Conservation (phyloP, 768 basidiomycete species). For the Cantharellus anzutake region DNA sequence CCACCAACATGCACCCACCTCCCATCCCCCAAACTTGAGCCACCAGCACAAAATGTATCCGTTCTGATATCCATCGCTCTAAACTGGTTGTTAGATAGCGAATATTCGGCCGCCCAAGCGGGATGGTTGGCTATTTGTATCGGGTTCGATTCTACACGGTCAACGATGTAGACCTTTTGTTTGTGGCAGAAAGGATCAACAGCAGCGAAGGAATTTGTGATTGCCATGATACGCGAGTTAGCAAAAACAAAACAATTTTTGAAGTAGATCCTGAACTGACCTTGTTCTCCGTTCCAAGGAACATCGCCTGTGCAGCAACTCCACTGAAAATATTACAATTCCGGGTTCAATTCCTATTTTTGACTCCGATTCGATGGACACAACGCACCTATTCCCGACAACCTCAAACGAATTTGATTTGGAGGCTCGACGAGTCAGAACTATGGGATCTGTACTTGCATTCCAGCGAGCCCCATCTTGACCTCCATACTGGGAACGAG, state of each 20-base stretch:
- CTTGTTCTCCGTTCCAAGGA: constrained; percentile 27
- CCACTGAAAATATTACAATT: constrained; percentile 13
- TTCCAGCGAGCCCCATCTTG: no score
- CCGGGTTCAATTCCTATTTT: no score
- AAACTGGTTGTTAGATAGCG: constrained; percentile 32
- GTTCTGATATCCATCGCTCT: constrained; percentile 59
- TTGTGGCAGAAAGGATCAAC: no score
- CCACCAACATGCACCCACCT: constrained; percentile 72
- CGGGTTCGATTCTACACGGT: constrained; percentile 66
- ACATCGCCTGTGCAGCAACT: constrained; percentile 53
- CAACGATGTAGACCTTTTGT: constrained; percentile 32
- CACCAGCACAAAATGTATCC: constrained; percentile 68
- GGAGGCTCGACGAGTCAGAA: no score
- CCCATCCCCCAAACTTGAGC: constrained; percentile 28
- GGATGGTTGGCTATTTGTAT: constrained; percentile 44
- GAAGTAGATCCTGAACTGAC: constrained; percentile 13
- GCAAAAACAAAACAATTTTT: no score
- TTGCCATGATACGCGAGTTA: no score
- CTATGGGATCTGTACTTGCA: no score
- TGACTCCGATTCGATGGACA: no score
- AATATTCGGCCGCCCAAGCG: constrained; percentile 53
- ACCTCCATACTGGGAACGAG: no score
- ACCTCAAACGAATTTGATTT: no score
- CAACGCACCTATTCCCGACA: no score
- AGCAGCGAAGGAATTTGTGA: no score